Evolutionary conservation across 805 yeast genomes (phyloP).

Genomic region (Nakazawaea anatomiae): DNA sequence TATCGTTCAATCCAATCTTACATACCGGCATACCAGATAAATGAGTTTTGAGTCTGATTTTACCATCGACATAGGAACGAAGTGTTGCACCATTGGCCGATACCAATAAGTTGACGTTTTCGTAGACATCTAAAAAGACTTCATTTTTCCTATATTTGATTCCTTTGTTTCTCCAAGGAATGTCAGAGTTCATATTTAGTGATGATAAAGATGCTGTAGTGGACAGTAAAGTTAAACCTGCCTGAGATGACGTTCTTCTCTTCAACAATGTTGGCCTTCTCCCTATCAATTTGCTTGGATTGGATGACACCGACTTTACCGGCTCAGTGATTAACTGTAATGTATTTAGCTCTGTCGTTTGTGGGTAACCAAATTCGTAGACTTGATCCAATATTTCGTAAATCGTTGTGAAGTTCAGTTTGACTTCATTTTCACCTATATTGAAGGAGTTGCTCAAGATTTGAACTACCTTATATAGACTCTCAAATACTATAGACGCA

Average conservation of each 20-base stretch:
- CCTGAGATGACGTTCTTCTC: slow-evolving; percentile 1
- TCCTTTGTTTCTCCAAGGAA: slow-evolving; percentile 68
- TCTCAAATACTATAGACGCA: slow-evolving; percentile 75
- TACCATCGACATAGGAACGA: slow-evolving; percentile 72
- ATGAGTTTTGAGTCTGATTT: slow-evolving; percentile 62
- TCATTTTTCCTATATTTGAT: slow-evolving; percentile 79
- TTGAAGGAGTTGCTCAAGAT: slow-evolving; percentile 40
- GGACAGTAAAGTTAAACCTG: background rate
- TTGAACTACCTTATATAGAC: slow-evolving; percentile 54
- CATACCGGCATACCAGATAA: slow-evolving; percentile 82
- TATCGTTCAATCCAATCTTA: slow-evolving; percentile 68
- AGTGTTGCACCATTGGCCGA: slow-evolving; percentile 58
- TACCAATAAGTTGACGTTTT: slow-evolving; percentile 65
- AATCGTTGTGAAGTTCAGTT: slow-evolving; percentile 59
- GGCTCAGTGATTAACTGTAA: slow-evolving; percentile 2
- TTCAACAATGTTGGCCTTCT: slow-evolving; percentile 4
- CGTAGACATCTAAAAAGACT: slow-evolving; percentile 69
- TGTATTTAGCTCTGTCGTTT: slow-evolving; percentile 45
- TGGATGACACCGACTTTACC: background rate
- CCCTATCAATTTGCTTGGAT: background rate
- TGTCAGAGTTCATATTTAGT: slow-evolving; percentile 6
- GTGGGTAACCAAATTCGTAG: slow-evolving; percentile 75
- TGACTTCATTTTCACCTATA: slow-evolving; percentile 44
- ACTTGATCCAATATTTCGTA: slow-evolving; percentile 77
- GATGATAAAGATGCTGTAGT: background rate